These are phyloP conservation scores for Trichoderma sp. DNA, from an alignment of 2,329 filamentous ascomycete genomes.

Conservation along the genomic window DNA sequence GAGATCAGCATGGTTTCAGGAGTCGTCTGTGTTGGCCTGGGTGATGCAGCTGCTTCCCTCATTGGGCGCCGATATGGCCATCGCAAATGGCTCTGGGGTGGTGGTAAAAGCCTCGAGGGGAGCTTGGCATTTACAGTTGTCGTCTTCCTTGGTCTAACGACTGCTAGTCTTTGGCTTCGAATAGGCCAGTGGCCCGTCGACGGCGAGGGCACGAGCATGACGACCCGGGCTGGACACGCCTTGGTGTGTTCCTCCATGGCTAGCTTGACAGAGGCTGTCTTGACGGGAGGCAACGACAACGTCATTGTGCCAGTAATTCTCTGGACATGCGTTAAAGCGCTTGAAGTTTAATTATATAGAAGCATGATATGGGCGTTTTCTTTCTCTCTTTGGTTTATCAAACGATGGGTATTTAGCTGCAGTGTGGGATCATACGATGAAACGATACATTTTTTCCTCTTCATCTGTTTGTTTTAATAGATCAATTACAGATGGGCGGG, in stretches of 20 bases:
- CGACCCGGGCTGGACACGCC: slow-evolving; percentile 61
- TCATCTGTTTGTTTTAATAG: slow-evolving; percentile 2
- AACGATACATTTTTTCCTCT: background rate
- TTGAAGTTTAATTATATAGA: slow-evolving; percentile 52
- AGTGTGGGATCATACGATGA: background rate
- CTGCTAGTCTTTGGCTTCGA: slow-evolving; percentile 72
- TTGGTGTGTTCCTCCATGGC: slow-evolving; percentile 73
- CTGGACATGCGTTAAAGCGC: slow-evolving; percentile 86
- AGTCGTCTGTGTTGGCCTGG: slow-evolving; percentile 91
- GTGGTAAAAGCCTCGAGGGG: slow-evolving; percentile 93
- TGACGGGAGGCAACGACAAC: slow-evolving; percentile 98
- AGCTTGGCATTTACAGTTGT: slow-evolving; percentile 77
- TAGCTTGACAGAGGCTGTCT: slow-evolving; percentile 89
- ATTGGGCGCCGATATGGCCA: slow-evolving; percentile 85
- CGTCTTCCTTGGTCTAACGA: slow-evolving; percentile 72
- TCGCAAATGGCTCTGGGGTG: slow-evolving; percentile 94
- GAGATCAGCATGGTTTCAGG: slow-evolving; percentile 91
- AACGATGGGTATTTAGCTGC: background rate
- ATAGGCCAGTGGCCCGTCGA: slow-evolving; percentile 72
- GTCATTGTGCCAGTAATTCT: slow-evolving; percentile 92
- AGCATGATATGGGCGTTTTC: slow-evolving; percentile 25
- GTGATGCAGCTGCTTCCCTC: slow-evolving; percentile 88
- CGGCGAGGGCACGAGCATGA: slow-evolving; percentile 40
- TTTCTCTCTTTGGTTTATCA: background rate
- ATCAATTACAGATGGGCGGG: background rate